Percentiles rank a stretch among this genome's conserved stretches.
Evolutionary conservation across 306 rosid genomes (phyloP).

Genomic region (Inga oerstediana): DNA sequence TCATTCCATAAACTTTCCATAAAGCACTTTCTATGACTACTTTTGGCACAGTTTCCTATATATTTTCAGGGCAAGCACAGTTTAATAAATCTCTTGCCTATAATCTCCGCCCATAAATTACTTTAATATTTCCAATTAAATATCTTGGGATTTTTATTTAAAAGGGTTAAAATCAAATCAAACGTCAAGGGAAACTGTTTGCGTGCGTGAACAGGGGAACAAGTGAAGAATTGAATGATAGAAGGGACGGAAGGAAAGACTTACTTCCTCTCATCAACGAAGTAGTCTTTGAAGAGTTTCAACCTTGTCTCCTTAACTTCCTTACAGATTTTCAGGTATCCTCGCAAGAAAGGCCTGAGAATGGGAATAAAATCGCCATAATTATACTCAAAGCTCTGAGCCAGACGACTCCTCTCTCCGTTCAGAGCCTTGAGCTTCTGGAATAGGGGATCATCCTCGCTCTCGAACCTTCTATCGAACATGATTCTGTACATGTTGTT

Average conservation of each 20-base stretch:
- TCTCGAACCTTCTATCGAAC: constrained; percentile 77
- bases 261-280: constrained; percentile 78
- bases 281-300: constrained; percentile 67
- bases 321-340: constrained; percentile 67
- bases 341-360: constrained; percentile 75
- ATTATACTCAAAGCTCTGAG: constrained; percentile 84
- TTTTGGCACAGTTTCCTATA: too few species aligned
- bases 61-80: too few species aligned
- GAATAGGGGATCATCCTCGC: constrained; percentile 62
- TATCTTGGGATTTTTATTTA: too few species aligned
- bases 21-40: too few species aligned
- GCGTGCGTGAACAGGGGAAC: background rate
- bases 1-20: background rate
- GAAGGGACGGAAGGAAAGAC: background rate
- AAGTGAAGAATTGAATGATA: background rate
- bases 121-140: too few species aligned
- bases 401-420: constrained; percentile 78
- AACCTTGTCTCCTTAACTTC: constrained; percentile 70
- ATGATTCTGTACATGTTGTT: constrained; percentile 80
- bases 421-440: constrained; percentile 57
- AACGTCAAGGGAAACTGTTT: too few species aligned
- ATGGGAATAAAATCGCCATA: constrained; percentile 84
- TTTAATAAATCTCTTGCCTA: too few species aligned
- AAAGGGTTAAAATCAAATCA: too few species aligned
- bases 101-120: too few species aligned